Conservation (phyloP, 2,329 filamentous ascomycete genomes). For the Hymenoscyphus linearis region DNA sequence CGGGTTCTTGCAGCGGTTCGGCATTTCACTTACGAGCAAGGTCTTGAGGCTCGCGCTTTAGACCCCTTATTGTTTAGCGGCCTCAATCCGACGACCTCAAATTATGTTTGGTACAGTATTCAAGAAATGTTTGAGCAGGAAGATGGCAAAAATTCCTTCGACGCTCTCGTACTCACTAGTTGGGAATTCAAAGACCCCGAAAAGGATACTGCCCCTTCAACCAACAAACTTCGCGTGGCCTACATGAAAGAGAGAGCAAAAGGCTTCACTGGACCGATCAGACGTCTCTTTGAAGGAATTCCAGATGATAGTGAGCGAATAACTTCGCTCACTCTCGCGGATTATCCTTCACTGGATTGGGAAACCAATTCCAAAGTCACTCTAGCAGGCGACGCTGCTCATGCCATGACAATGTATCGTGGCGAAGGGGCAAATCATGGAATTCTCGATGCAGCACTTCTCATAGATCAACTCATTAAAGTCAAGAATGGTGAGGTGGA, state of each 20-base stretch:
- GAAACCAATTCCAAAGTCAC: conserved; percentile 29
- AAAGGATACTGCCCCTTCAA: neutral
- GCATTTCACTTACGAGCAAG: neutral
- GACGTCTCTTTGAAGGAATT: conserved; percentile 39
- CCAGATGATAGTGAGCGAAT: conserved; percentile 37
- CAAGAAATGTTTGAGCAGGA: conserved; percentile 1
- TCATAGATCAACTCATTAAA: conserved; percentile 33
- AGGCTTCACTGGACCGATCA: conserved; percentile 39
- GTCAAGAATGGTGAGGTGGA: conserved; percentile 8
- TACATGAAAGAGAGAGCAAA: conserved; percentile 36
- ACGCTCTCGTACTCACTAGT: neutral
- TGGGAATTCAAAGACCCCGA: neutral
- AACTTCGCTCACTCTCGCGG: conserved; percentile 21
- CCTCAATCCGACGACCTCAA: neutral
- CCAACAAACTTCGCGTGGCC: conserved; percentile 27
- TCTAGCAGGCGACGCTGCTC: conserved; percentile 32
- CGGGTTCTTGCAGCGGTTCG: neutral
- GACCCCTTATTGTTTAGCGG: conserved; percentile 1
- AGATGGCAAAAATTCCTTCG: neutral
- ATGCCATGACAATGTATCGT: conserved; percentile 38
- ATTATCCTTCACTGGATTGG: conserved; percentile 34
- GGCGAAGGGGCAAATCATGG: conserved; percentile 55
- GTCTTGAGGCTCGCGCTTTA: neutral
- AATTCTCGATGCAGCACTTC: conserved; percentile 46
- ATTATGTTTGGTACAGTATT: conserved; percentile 2